Percentiles rank a stretch among this genome's conserved stretches.
Evolutionary conservation across 2,329 filamentous ascomycete genomes (phyloP).

Genomic region (Fusarium sarcochroum): DNA sequence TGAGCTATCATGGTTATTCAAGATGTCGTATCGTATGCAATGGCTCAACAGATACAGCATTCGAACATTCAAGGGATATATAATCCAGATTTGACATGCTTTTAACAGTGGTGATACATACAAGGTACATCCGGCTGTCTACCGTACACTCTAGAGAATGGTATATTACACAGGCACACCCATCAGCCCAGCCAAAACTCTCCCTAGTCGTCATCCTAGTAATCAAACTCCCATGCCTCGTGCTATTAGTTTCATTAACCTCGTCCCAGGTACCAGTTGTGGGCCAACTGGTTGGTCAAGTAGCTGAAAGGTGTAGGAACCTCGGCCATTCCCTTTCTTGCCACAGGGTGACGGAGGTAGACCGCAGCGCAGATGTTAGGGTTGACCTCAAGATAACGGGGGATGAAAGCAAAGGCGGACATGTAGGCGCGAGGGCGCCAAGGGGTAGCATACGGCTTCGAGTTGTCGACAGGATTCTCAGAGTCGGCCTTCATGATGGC

Average conservation of each 20-base stretch:
- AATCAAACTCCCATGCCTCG: conserved; percentile 10
- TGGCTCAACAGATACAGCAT: neutral
- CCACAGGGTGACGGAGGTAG: conserved; percentile 94
- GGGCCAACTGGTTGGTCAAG: conserved; percentile 82
- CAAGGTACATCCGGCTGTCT: conserved; percentile 49
- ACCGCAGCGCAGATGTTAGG: conserved; percentile 97
- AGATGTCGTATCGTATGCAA: no score
- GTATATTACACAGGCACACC: conserved; percentile 51
- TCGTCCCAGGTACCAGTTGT: conserved; percentile 93
- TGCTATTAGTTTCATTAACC: conserved; percentile 63
- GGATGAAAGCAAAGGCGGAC: conserved; percentile 94
- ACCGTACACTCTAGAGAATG: conserved; percentile 51
- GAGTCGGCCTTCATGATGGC: conserved; percentile 72
- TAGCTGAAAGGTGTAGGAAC: conserved; percentile 86
- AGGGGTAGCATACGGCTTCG: conserved; percentile 90
- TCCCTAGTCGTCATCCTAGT: conserved; percentile 28
- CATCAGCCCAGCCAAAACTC: conserved; percentile 42
- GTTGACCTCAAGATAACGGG: conserved; percentile 96
- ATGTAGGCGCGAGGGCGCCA: conserved; percentile 92
- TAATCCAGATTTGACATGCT: conserved; percentile 30
- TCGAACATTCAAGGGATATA: conserved; percentile 1
- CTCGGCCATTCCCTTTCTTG: conserved; percentile 82
- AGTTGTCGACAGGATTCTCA: conserved; percentile 81
- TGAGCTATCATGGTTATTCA: no score
- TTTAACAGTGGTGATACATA: conserved; percentile 51